These are phyloP conservation scores for Vigna trinervia DNA, from an alignment of 306 rosid species.

Conservation along the genomic window DNA sequence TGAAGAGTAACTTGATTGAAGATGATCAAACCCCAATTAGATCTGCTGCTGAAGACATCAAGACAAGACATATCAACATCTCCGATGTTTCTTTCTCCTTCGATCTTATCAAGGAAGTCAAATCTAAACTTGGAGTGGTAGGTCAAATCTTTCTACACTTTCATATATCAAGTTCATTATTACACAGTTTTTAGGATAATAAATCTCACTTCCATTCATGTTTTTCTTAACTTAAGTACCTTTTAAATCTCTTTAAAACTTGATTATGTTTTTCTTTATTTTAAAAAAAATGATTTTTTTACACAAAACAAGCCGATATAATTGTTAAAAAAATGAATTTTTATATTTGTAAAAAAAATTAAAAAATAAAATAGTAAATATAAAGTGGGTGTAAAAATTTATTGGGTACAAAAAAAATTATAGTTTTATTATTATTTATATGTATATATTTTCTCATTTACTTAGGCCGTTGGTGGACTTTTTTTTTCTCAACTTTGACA, in stretches of 20 bases:
- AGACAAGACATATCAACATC: constrained; percentile 40
- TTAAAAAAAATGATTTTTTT: no score
- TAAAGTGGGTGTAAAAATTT: no score
- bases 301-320: no score
- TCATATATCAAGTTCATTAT: background rate
- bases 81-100: constrained; percentile 46
- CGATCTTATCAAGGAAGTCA: constrained; percentile 47
- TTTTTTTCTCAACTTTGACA: no score
- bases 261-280: background rate
- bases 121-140: constrained; percentile 62
- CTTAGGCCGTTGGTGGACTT: no score
- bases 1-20: constrained; percentile 52
- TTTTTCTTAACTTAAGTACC: background rate
- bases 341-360: no score
- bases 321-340: no score
- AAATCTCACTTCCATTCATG: background rate
- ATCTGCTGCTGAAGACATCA: constrained; percentile 45
- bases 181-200: background rate
- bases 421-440: no score
- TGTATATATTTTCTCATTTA: no score
- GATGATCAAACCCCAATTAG: constrained; percentile 63
- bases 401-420: no score
- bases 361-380: no score
- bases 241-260: background rate
- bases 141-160: constrained; percentile 21